These are phyloP conservation scores for Trichosporon inkin DNA, from an alignment of 1,284 basidiomycete species.

Conservation along the genomic window DNA sequence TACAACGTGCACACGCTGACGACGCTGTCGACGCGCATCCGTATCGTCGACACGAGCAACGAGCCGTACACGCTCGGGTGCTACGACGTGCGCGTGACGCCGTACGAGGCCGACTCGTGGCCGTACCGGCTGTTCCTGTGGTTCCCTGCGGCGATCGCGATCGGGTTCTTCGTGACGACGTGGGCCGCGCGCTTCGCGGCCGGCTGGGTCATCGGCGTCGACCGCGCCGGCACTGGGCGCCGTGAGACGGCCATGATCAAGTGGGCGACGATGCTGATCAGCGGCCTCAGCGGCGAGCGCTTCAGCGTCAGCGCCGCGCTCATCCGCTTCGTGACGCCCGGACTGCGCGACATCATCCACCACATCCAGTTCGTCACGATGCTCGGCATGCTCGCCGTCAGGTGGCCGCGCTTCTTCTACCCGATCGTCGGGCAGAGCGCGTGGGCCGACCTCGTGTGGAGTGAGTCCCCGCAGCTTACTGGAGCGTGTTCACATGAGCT, in stretches of 20 bases:
- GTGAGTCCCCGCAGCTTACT: constrained; percentile 54
- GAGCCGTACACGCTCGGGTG: constrained; percentile 69
- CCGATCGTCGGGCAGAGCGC: constrained; percentile 77
- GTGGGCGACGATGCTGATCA: constrained; percentile 83
- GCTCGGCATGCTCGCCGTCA: constrained; percentile 84
- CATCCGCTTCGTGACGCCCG: constrained; percentile 87
- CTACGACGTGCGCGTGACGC: constrained; percentile 71
- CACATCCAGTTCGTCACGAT: constrained; percentile 75
- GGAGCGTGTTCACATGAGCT: background rate
- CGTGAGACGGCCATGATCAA: constrained; percentile 44
- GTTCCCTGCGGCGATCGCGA: constrained; percentile 69
- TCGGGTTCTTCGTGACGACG: constrained; percentile 74
- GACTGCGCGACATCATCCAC: constrained; percentile 83
- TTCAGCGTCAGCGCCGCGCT: constrained; percentile 78
- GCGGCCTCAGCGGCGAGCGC: constrained; percentile 84
- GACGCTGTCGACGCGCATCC: constrained; percentile 76
- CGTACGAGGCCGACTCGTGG: constrained; percentile 64
- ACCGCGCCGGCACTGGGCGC: constrained; percentile 22
- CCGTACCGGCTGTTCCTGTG: constrained; percentile 74
- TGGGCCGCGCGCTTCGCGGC: constrained; percentile 74
- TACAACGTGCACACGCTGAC: constrained; percentile 67
- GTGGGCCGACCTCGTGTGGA: constrained; percentile 82
- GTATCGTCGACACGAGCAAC: constrained; percentile 73
- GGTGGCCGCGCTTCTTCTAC: constrained; percentile 90
- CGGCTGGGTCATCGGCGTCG: constrained; percentile 59